These are phyloP conservation scores for Zelonia costaricensis DNA, from an alignment of 208 protist genomes.

Conservation along the genomic window DNA sequence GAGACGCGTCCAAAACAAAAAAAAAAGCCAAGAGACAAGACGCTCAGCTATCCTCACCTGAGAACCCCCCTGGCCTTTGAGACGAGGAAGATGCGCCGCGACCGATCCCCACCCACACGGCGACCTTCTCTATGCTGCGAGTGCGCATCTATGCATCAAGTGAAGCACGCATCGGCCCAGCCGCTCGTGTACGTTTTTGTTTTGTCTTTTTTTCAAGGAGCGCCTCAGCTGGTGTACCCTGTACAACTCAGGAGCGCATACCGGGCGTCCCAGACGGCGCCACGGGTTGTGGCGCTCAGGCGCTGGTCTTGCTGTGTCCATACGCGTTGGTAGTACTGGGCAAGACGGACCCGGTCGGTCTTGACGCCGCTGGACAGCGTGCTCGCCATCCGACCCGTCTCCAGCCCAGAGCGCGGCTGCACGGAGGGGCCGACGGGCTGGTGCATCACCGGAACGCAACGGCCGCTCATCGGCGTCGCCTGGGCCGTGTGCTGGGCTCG, in stretches of 20 bases:
- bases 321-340: conserved; percentile 18
- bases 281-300: conserved; percentile 8
- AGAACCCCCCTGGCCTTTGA: too few species aligned
- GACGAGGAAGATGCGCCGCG: too few species aligned
- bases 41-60: too few species aligned
- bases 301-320: conserved; percentile 31
- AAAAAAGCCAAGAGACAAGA: too few species aligned
- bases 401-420: conserved; percentile 7
- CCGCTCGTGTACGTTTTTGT: neutral
- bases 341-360: conserved; percentile 30
- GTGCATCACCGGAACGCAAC: conserved; percentile 22
- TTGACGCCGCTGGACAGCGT: conserved; percentile 19
- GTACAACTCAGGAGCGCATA: conserved; percentile 27
- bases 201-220: too few species aligned
- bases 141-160: too few species aligned
- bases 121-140: too few species aligned
- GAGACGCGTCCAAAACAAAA: too few species aligned
- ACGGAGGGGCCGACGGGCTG: conserved; percentile 14
- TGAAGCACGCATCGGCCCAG: too few species aligned
- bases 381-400: conserved; percentile 8
- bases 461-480: conserved; percentile 14
- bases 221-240: neutral
- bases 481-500: conserved; percentile 16
- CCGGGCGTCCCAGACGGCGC: conserved; percentile 31
- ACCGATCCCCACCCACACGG: too few species aligned